Percentiles rank a stretch among this genome's conserved stretches.
phyloP scores from a whole-genome alignment of 2,329 filamentous ascomycete species.

The Clonostachys rhizophaga region DNA sequence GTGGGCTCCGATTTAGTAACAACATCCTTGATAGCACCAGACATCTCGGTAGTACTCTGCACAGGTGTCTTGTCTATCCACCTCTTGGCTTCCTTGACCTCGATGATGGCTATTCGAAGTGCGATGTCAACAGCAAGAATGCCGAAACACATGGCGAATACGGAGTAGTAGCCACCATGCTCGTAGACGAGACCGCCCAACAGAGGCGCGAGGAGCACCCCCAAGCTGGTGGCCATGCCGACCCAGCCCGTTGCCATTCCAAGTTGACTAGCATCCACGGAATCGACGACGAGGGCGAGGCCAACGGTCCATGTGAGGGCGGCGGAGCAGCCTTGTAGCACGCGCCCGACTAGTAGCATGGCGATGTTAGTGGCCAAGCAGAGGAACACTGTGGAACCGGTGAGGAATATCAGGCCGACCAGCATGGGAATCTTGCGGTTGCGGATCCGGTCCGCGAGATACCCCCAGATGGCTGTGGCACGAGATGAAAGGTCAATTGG shows the following conservation, averaged over 20 bases:
- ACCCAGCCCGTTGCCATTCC: conserved; percentile 25
- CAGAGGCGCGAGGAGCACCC: conserved; percentile 20
- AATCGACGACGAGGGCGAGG: conserved; percentile 25
- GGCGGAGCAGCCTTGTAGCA: conserved; percentile 23
- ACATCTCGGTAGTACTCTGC: no score
- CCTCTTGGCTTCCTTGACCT: conserved; percentile 19
- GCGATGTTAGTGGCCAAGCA: conserved; percentile 20
- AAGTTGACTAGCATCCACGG: conserved; percentile 19
- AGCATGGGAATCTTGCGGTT: conserved; percentile 25
- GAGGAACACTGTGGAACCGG: conserved; percentile 20
- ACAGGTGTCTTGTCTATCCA: conserved; percentile 9
- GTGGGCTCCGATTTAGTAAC: not conserved
- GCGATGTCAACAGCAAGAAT: conserved; percentile 22
- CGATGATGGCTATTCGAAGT: conserved; percentile 22
- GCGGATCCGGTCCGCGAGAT: conserved; percentile 24
- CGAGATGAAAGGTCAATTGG: no score
- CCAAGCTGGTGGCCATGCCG: conserved; percentile 22
- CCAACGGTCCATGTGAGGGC: conserved; percentile 28
- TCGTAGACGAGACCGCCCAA: conserved; percentile 25
- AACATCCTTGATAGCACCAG: no score
- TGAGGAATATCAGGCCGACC: conserved; percentile 18
- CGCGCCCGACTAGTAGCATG: conserved; percentile 23
- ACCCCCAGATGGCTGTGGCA: conserved; percentile 21
- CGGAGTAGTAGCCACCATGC: conserved; percentile 22
- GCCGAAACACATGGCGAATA: conserved; percentile 28